phyloP scores from a whole-genome alignment of 164 flowering plant species.

The Pachysandra terminalis region DNA sequence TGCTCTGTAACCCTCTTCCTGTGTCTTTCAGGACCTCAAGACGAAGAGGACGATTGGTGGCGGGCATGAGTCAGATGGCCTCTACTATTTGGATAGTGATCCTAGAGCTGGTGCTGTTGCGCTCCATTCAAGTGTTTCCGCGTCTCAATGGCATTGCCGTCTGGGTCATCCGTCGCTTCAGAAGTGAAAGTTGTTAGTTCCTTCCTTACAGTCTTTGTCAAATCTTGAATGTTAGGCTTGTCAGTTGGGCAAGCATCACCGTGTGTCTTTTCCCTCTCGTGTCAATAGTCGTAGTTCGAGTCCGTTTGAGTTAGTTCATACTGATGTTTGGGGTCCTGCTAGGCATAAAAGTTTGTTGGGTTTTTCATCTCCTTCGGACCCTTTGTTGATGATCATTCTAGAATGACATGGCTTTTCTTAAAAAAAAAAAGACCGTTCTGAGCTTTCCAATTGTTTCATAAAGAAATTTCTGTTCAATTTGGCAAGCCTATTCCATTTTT shows the following conservation, averaged over 20 bases:
- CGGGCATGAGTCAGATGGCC: no score
- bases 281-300: neutral
- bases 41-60: no score
- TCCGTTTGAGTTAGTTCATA: constrained; percentile 3
- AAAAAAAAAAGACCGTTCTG: no score
- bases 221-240: constrained; percentile 10
- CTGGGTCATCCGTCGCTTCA: neutral
- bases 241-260: constrained; percentile 10
- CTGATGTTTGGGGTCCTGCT: constrained; percentile 3
- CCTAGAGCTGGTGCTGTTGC: neutral
- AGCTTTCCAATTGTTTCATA: no score
- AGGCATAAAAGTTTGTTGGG: no score
- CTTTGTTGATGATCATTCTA: neutral
- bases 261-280: neutral
- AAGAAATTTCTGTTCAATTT: no score
- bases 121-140: neutral
- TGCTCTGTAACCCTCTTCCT: no score
- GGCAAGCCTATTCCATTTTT: no score
- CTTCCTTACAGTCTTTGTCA: neutral
- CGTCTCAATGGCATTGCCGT: constrained; percentile 4
- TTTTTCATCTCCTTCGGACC: no score
- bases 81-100: no score
- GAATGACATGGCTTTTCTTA: no score
- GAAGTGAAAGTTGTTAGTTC: neutral
- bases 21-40: no score